Evolutionary conservation across 1,284 basidiomycete species (phyloP).

Genomic region (Heterobasidion occidentale): DNA sequence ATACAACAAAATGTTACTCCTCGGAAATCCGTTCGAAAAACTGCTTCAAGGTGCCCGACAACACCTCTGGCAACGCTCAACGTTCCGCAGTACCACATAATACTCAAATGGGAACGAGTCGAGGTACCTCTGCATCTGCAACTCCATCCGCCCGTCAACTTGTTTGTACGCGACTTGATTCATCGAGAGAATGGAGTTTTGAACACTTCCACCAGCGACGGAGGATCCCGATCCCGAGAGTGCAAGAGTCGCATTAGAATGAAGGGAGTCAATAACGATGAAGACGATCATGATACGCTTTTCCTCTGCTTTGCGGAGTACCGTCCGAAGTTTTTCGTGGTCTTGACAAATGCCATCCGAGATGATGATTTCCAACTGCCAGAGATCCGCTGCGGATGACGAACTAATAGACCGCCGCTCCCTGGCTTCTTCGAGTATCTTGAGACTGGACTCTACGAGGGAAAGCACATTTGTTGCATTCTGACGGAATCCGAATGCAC

Average conservation of each 20-base stretch:
- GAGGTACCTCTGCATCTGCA: constrained; percentile 86
- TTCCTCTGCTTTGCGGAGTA: constrained; percentile 83
- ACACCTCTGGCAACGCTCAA: constrained; percentile 90
- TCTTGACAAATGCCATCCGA: constrained; percentile 98
- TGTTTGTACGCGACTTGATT: constrained; percentile 85
- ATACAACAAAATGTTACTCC: constrained; percentile 28
- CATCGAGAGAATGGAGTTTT: constrained; percentile 88
- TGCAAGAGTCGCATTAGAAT: constrained; percentile 26
- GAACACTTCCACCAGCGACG: constrained; percentile 16
- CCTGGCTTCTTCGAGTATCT: constrained; percentile 69
- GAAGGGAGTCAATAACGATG: constrained; percentile 89
- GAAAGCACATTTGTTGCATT: constrained; percentile 85
- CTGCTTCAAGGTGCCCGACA: constrained; percentile 89
- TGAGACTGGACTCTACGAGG: constrained; percentile 80
- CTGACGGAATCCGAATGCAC: constrained; percentile 87
- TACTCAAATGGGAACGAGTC: constrained; percentile 99
- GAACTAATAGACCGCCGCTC: constrained; percentile 55
- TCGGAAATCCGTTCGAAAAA: constrained; percentile 81
- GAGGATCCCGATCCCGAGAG: constrained; percentile 3
- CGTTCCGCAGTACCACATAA: constrained; percentile 87
- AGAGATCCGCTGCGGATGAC: constrained; percentile 74
- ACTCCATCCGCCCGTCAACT: constrained; percentile 81
- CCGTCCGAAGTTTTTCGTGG: constrained; percentile 76
- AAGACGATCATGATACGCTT: constrained; percentile 96
- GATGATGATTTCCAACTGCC: constrained; percentile 98